Evolutionary conservation across 2,329 filamentous ascomycete species (phyloP), one percentile per base, ranked within the genome.

Genomic region (Colletotrichum sp.): DNA sequence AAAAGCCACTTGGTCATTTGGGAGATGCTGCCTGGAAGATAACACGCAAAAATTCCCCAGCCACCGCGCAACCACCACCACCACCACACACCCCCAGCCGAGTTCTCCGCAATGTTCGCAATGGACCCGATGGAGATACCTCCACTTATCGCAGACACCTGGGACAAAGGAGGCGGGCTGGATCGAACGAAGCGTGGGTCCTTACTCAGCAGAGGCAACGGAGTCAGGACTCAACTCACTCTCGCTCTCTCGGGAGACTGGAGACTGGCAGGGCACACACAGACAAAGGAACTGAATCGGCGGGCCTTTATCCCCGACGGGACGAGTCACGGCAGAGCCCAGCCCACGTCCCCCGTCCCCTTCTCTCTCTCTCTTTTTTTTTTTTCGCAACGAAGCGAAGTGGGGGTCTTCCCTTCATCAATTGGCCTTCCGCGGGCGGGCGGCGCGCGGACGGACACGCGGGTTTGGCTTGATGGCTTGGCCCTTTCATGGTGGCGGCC

Each of bases 141-240:
- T 69, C 66, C 66, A 69, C 66, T 60, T 60, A 39, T 39, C 67
- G 44, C 36, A 32, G 68, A 70, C 57, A 70, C 68, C 57, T 70
- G 57, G 68, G 68, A 70, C 68, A 70, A 70, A 63, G 68, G 57
- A 39, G 68, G 52, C 36, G 28, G 28, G 13, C 15, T 52, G 34
- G 36, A 70, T 49, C 18, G 8, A 66, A 21, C 49, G 65, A 24
- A 67, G 26, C 52, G 62, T 72, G 62, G 72, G 63, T 63, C 72
- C 44, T 71, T 65, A 59, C 67, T 71, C 72, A 74, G 44, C 67
- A 71, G 32, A 26, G 8, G 18, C 28, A 13, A 21, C 30, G 26
- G 24, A 52, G 44, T 49, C 44, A 21, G 44, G 9, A n/a, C 44
- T 49, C 44, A 4, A n/a, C 44, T 49, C 44, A n/a, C 44, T 49